These are phyloP conservation scores for Clausena lansium DNA, from an alignment of 345 rosid genomes.

Conservation along the genomic window DNA sequence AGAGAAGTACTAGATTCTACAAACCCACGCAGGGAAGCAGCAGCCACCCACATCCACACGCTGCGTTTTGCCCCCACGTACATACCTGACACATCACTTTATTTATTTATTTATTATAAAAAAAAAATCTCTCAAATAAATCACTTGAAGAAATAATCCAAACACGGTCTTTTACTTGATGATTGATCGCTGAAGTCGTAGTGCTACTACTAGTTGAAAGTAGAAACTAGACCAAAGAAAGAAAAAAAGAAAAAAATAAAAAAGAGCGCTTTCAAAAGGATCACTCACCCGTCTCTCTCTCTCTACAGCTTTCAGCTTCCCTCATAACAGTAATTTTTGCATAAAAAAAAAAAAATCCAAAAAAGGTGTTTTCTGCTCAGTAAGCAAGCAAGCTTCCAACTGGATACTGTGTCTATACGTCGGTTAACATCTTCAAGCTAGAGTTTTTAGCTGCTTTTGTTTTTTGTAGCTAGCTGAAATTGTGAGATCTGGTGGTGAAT, in stretches of 20 bases:
- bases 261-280: not conserved
- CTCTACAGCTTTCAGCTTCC: constrained; percentile 3
- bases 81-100: not conserved
- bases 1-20: constrained; percentile 12
- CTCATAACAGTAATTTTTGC: not conserved
- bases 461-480: not conserved
- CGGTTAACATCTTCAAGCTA: not conserved
- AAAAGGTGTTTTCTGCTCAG: constrained; percentile 8
- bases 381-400: not conserved
- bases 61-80: not conserved
- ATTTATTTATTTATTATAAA: too few relatives aligned
- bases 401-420: not conserved
- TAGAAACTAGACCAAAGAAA: not conserved
- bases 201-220: not conserved
- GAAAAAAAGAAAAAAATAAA: not conserved
- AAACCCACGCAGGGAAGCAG: not conserved
- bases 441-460: not conserved
- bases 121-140: not conserved
- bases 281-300: not conserved
- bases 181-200: constrained; percentile 9
- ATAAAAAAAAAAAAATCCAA: not conserved
- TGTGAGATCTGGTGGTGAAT: constrained; percentile 5
- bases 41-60: constrained; percentile 6
- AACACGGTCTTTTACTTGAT: not conserved
- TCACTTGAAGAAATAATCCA: not conserved